Conservation (phyloP, 306 rosid species). For the Quercus engelmannii region DNA sequence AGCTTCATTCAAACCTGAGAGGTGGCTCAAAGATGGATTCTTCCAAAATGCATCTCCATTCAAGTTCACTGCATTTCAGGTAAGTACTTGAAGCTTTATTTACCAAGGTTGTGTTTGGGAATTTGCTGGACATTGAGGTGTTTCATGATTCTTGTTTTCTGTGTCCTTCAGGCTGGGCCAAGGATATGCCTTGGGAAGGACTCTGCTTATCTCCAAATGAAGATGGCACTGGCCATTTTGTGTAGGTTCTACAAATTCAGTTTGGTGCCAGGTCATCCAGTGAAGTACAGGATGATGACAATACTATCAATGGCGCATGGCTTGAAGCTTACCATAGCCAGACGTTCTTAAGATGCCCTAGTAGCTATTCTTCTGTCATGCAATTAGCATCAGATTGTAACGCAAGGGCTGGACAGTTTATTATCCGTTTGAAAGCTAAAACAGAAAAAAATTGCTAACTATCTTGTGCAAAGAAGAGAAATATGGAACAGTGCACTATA, state of each 20-base stretch:
- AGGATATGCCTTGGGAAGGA: slow-evolving; percentile 93
- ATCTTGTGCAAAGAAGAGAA: background rate
- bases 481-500: background rate
- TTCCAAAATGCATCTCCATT: slow-evolving; percentile 74
- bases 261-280: slow-evolving; percentile 62
- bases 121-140: background rate
- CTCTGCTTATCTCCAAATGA: slow-evolving; percentile 95
- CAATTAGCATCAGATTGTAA: background rate
- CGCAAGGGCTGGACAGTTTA: background rate
- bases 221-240: slow-evolving; percentile 77
- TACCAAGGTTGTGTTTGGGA: background rate
- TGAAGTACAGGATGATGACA: slow-evolving; percentile 89
- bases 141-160: background rate
- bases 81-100: background rate
- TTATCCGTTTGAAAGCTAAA: background rate
- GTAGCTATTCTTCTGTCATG: background rate
- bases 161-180: slow-evolving; percentile 72
- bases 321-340: slow-evolving; percentile 59
- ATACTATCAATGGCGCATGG: slow-evolving; percentile 89
- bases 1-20: slow-evolving; percentile 66
- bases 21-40: slow-evolving; percentile 78
- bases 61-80: slow-evolving; percentile 96
- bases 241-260: slow-evolving; percentile 82
- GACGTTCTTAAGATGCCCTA: slow-evolving; percentile 34
- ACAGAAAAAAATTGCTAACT: background rate